Percentiles rank a stretch among this genome's conserved stretches.
phyloP scores from a whole-genome alignment of 805 yeast species.

The Candida cerambycidarum region DNA sequence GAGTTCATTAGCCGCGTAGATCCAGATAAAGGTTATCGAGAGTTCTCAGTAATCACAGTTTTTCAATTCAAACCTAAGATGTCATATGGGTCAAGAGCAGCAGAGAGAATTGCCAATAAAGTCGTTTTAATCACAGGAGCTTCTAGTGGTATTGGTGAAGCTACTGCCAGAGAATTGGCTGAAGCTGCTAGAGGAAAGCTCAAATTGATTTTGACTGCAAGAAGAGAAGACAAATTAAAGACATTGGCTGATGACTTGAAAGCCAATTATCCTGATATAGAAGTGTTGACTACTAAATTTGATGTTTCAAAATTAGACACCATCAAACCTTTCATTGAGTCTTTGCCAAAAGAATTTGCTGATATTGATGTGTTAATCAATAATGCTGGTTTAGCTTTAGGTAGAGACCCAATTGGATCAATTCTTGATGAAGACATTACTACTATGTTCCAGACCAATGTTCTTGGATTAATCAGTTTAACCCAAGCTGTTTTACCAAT shows the following conservation, averaged over 20 bases:
- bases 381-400: conserved; percentile 81
- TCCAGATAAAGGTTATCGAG: no score
- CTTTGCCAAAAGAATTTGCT: conserved; percentile 54
- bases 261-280: conserved; percentile 46
- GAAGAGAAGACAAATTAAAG: conserved; percentile 65
- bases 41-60: no score
- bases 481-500: conserved; percentile 78
- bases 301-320: conserved; percentile 43
- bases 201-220: conserved; percentile 73
- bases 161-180: conserved; percentile 87
- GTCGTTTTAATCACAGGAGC: conserved; percentile 92
- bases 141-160: conserved; percentile 91
- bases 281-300: conserved; percentile 58
- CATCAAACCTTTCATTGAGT: conserved; percentile 19
- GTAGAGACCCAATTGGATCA: conserved; percentile 72
- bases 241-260: conserved; percentile 48
- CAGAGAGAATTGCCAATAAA: conserved; percentile 70
- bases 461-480: conserved; percentile 76
- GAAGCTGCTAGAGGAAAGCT: conserved; percentile 69
- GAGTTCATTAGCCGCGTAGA: not conserved
- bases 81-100: conserved; percentile 57
- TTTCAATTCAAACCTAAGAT: no score
- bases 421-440: conserved; percentile 63
- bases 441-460: conserved; percentile 84
- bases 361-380: conserved; percentile 67